Evolutionary conservation across 2,329 filamentous ascomycete genomes (phyloP).

Genomic region (Penicillium concentricum): DNA sequence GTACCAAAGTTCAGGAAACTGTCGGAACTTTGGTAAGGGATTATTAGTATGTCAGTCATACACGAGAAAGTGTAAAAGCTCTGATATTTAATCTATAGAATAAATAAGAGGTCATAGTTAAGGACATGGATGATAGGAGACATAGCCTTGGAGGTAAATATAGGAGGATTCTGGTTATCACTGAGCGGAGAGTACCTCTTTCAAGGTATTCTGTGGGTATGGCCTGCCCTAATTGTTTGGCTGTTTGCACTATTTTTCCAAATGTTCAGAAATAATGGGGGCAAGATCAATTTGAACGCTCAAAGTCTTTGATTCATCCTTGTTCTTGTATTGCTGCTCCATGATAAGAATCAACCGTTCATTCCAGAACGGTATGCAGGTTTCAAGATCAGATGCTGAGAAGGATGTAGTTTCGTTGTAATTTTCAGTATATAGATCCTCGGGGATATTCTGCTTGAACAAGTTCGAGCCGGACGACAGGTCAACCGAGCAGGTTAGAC

Average conservation of each 20-base stretch:
- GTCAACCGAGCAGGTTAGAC: conserved; percentile 1
- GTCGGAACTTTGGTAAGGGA: not conserved
- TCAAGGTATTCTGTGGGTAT: not conserved
- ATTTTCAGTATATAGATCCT: conserved; percentile 2
- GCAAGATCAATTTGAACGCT: conserved; percentile 8
- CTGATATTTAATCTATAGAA: not conserved
- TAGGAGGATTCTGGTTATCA: no score
- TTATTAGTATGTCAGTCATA: not conserved
- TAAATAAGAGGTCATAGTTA: not conserved
- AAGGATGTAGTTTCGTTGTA: not conserved
- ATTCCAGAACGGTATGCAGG: conserved; percentile 11
- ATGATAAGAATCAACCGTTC: conserved; percentile 11
- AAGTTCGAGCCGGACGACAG: not conserved
- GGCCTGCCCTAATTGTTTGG: no score
- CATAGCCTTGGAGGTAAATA: not conserved
- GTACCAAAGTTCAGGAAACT: no score
- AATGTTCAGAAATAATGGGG: conserved; percentile 4
- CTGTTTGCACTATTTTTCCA: not conserved
- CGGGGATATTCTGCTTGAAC: not conserved
- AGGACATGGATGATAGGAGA: not conserved
- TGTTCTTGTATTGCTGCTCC: conserved; percentile 6
- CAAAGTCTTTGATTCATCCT: not conserved
- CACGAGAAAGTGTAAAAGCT: not conserved
- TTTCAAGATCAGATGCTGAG: not conserved
- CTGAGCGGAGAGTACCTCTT: not conserved